Conservation (phyloP, 2,329 filamentous ascomycete species). For the Keithomyces neogunnii region DNA sequence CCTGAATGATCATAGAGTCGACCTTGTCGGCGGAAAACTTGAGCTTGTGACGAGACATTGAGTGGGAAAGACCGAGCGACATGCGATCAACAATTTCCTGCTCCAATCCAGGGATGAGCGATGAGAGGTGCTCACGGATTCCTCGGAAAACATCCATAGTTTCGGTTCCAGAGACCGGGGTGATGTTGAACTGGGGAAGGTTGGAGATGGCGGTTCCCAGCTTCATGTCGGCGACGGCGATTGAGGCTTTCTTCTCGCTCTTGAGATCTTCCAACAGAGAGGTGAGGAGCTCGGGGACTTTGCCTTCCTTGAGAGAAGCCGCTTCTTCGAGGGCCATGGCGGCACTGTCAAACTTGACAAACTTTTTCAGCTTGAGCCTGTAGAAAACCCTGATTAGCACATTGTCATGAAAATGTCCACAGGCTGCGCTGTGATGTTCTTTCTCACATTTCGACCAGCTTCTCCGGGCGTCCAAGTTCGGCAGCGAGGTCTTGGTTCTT, state of each 20-base stretch:
- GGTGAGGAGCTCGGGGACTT: slow-evolving; percentile 81
- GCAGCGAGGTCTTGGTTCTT: slow-evolving; percentile 74
- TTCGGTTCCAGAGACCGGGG: slow-evolving; percentile 57
- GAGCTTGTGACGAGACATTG: slow-evolving; percentile 91
- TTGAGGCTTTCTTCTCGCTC: slow-evolving; percentile 92
- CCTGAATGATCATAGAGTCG: slow-evolving; percentile 98
- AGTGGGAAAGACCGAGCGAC: slow-evolving; percentile 93
- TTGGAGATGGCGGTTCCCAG: slow-evolving; percentile 88
- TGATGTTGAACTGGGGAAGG: slow-evolving; percentile 78
- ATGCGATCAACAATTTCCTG: slow-evolving; percentile 87
- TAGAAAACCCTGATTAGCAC: slow-evolving; percentile 1
- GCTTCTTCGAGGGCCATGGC: slow-evolving; percentile 86
- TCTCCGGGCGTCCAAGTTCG: slow-evolving; percentile 72
- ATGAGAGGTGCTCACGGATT: slow-evolving; percentile 83
- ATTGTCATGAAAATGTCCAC: background rate
- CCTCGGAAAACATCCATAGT: slow-evolving; percentile 81
- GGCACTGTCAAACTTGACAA: slow-evolving; percentile 94
- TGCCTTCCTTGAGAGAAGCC: slow-evolving; percentile 80
- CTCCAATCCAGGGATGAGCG: slow-evolving; percentile 80
- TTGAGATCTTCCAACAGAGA: slow-evolving; percentile 82
- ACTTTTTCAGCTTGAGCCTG: slow-evolving; percentile 91
- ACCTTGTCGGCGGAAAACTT: slow-evolving; percentile 99
- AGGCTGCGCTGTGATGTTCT: background rate
- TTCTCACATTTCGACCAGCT: slow-evolving; percentile 74
- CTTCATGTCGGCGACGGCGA: slow-evolving; percentile 90